Conservation (phyloP, 495 filamentous ascomycete species). For the Lasiosphaeria miniovina region DNA sequence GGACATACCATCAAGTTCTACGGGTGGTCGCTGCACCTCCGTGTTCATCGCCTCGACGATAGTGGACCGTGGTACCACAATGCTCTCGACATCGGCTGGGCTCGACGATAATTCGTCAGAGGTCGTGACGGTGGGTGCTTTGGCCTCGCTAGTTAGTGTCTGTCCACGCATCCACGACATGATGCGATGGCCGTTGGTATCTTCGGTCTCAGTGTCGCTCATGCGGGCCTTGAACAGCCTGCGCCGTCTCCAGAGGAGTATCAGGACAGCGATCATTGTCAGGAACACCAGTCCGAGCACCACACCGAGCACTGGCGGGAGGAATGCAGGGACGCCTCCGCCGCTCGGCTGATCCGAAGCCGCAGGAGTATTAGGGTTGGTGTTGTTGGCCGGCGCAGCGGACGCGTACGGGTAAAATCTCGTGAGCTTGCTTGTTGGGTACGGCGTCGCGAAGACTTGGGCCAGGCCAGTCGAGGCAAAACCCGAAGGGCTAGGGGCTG, state of each 20-base stretch:
- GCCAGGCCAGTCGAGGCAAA: conserved; percentile 53
- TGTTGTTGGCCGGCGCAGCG: conserved; percentile 29
- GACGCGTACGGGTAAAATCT: conserved; percentile 60
- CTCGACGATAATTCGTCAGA: conserved; percentile 33
- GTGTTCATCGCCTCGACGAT: conserved; percentile 40
- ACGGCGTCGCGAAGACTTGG: conserved; percentile 53
- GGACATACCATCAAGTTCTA: conserved; percentile 45
- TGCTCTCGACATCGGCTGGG: conserved; percentile 27
- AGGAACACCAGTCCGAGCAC: conserved; percentile 61
- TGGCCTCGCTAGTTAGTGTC: conserved; percentile 26
- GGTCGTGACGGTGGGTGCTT: conserved; percentile 48
- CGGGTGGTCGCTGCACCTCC: conserved; percentile 26
- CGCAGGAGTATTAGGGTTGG: conserved; percentile 26
- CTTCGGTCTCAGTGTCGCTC: conserved; percentile 46
- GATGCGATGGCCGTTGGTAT: conserved; percentile 40
- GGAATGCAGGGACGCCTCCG: conserved; percentile 55
- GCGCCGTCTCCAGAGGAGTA: conserved; percentile 55
- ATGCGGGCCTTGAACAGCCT: conserved; percentile 31
- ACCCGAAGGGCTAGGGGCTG: conserved; percentile 40
- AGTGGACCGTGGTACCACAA: conserved; percentile 14
- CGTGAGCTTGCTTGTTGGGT: conserved; percentile 53
- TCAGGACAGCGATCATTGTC: conserved; percentile 47
- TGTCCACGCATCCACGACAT: conserved; percentile 44
- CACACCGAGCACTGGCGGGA: conserved; percentile 64
- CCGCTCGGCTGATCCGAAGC: conserved; percentile 14